These are phyloP conservation scores for Mikania micrantha DNA, from an alignment of 129 eudicot genomes.

Conservation along the genomic window DNA sequence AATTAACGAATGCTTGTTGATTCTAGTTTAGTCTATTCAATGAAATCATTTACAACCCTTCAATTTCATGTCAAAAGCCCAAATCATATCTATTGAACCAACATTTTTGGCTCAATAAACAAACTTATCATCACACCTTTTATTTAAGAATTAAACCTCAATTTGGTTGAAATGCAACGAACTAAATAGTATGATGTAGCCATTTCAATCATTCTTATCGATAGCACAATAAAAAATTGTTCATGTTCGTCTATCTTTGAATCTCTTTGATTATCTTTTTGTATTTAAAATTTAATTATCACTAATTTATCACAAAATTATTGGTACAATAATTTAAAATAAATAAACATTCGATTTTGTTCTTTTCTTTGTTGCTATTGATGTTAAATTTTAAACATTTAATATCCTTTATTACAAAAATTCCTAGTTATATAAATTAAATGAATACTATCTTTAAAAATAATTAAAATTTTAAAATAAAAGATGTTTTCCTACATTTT, in stretches of 20 bases:
- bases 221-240: not conserved
- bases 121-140: not conserved
- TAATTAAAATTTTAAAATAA: no score
- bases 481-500: no score
- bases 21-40: no score
- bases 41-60: not conserved
- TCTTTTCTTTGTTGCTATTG: not conserved
- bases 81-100: not conserved
- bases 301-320: not conserved
- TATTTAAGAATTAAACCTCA: not conserved
- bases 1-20: no score
- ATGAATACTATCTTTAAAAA: no score
- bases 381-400: no score
- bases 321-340: not conserved
- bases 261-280: not conserved
- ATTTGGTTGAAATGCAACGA: not conserved
- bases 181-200: not conserved
- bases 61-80: not conserved
- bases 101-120: not conserved
- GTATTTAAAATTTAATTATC: not conserved
- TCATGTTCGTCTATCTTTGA: not conserved
- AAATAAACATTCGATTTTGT: not conserved
- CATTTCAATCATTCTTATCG: not conserved
- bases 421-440: no score
- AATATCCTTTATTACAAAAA: no score